phyloP scores from a whole-genome alignment of 352 stramenopile genomes.

The Phytophthora ohioensis region DNA sequence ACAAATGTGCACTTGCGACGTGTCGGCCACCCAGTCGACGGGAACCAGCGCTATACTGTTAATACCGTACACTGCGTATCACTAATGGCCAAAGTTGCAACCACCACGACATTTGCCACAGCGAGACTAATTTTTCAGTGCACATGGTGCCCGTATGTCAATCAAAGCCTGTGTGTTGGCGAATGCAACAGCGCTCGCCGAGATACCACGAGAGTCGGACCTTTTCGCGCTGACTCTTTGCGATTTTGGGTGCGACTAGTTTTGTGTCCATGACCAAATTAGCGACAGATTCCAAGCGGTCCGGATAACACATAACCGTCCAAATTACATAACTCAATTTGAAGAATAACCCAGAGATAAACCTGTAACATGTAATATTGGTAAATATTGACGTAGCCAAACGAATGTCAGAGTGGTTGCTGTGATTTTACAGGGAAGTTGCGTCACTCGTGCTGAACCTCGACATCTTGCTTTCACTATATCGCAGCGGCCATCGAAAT shows the following conservation, averaged over 20 bases:
- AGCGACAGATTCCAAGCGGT: not conserved
- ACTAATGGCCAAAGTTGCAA: no score
- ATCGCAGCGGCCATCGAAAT: slow-evolving; percentile 5
- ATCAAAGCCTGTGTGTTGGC: not conserved
- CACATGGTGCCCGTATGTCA: no score
- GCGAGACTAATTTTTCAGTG: no score
- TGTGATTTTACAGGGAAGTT: not conserved
- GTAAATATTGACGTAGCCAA: not conserved
- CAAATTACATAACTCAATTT: not conserved
- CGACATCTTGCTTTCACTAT: slow-evolving; percentile 36
- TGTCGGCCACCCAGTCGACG: slow-evolving; percentile 4
- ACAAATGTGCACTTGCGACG: slow-evolving; percentile 26
- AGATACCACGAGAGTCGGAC: slow-evolving; percentile 6
- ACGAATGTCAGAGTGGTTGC: not conserved
- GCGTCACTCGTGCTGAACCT: slow-evolving; percentile 22
- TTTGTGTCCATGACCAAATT: slow-evolving; percentile 5
- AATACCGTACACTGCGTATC: no score
- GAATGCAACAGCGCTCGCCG: not conserved
- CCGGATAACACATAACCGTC: not conserved
- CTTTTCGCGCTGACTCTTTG: slow-evolving; percentile 12
- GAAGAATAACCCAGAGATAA: not conserved
- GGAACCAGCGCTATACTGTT: not conserved
- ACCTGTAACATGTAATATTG: not conserved
- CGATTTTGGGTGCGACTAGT: slow-evolving; percentile 22
- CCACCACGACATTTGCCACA: no score